Conservation (phyloP, 2,329 filamentous ascomycete species). For the Trichoderma sp. region DNA sequence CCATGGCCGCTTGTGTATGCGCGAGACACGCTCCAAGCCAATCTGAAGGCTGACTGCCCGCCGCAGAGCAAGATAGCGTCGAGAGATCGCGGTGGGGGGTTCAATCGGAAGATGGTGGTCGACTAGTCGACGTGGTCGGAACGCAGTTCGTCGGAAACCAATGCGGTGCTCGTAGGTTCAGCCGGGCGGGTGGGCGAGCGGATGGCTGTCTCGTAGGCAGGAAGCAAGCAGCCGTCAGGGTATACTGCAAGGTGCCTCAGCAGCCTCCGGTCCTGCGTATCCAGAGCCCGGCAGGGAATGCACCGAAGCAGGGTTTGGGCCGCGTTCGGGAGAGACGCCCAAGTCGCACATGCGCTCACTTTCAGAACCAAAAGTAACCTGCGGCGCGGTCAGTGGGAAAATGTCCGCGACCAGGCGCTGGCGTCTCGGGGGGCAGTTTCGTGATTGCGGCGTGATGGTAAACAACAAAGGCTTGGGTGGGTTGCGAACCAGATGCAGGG, state of each 20-base stretch:
- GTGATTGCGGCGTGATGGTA: constrained; percentile 6
- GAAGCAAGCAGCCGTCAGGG: constrained; percentile 33
- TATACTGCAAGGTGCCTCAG: constrained; percentile 39
- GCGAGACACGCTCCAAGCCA: constrained; percentile 33
- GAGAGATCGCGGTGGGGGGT: background rate
- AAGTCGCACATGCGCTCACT: constrained; percentile 21
- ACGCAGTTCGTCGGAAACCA: background rate
- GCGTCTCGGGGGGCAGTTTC: background rate
- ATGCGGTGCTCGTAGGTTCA: constrained; percentile 6
- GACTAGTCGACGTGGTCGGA: background rate
- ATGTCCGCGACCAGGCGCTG: background rate
- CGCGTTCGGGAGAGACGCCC: constrained; percentile 1
- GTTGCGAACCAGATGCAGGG: background rate
- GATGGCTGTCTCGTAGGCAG: constrained; percentile 22
- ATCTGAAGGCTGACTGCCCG: background rate
- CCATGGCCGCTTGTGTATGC: constrained; percentile 53
- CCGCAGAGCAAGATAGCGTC: background rate
- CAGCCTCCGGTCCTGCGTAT: constrained; percentile 39
- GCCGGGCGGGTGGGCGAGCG: background rate
- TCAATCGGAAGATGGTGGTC: background rate
- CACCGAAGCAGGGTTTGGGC: constrained; percentile 8
- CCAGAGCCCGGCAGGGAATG: constrained; percentile 32
- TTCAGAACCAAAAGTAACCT: background rate
- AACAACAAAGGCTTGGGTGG: constrained; percentile 11
- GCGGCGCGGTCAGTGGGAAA: background rate